These are phyloP conservation scores for Coniella lustricola DNA, from an alignment of 2,329 filamentous ascomycete species.

Conservation along the genomic window DNA sequence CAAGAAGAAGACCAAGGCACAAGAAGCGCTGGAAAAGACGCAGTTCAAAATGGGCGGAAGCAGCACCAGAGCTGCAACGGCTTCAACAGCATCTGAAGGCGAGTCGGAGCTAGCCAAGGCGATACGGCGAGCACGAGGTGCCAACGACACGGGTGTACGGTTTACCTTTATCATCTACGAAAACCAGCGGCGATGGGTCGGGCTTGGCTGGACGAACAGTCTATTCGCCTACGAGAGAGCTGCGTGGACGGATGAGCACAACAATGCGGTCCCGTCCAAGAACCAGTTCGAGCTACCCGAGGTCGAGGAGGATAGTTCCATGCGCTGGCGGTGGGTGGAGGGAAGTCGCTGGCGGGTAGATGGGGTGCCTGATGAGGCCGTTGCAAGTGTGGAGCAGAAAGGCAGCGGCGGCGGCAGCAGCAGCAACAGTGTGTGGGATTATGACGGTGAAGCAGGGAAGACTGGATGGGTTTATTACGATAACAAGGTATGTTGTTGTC, in stretches of 20 bases:
- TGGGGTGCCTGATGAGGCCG: constrained; percentile 52
- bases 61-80: constrained; percentile 34
- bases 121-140: constrained; percentile 31
- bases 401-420: no score
- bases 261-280: constrained; percentile 70
- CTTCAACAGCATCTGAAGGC: constrained; percentile 20
- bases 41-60: constrained; percentile 33
- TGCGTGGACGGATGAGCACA: constrained; percentile 93
- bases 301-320: constrained; percentile 51
- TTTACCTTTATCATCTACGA: constrained; percentile 97
- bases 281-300: constrained; percentile 60
- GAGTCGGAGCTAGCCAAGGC: constrained; percentile 43
- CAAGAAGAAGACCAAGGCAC: constrained; percentile 20
- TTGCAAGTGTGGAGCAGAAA: constrained; percentile 27
- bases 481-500: constrained; percentile 63
- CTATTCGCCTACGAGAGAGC: constrained; percentile 85
- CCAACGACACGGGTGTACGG: constrained; percentile 70
- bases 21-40: constrained; percentile 18
- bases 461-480: constrained; percentile 97
- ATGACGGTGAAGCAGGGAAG: constrained; percentile 53
- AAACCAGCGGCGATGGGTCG: constrained; percentile 92
- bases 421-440: constrained; percentile 38
- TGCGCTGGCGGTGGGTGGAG: constrained; percentile 71
- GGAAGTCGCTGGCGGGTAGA: constrained; percentile 83
- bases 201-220: constrained; percentile 88